These are phyloP conservation scores for Phascolomyces articulosus DNA, from an alignment of 371 early-diverging fungal genomes.

Conservation along the genomic window DNA sequence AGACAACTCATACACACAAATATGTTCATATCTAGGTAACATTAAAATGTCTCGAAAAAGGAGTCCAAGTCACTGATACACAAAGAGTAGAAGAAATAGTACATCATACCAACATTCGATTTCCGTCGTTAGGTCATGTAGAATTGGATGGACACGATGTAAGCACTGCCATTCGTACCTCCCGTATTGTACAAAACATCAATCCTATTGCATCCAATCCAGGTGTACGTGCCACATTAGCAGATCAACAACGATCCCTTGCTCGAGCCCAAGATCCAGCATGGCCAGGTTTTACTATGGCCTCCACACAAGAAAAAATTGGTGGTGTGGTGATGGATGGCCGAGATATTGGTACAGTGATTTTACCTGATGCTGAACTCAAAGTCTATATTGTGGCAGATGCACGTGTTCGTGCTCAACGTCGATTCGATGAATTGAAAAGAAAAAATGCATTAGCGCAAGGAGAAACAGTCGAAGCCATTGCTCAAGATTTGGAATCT, in stretches of 20 bases:
- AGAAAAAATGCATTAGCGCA: conserved; percentile 17
- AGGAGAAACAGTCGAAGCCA: conserved; percentile 51
- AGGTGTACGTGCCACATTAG: conserved; percentile 64
- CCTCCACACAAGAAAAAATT: conserved; percentile 18
- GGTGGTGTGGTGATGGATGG: conserved; percentile 93
- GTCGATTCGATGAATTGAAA: conserved; percentile 72
- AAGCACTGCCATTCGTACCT: conserved; percentile 66
- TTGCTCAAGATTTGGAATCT: conserved; percentile 62
- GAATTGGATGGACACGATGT: conserved; percentile 73
- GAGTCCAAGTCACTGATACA: conserved; percentile 38
- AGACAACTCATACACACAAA: background rate
- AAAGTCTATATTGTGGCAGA: conserved; percentile 89
- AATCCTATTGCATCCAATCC: conserved; percentile 72
- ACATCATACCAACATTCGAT: conserved; percentile 22
- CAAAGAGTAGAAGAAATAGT: conserved; percentile 32
- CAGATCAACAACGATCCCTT: conserved; percentile 62
- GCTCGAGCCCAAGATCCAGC: conserved; percentile 25
- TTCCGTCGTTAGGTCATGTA: conserved; percentile 42
- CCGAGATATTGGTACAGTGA: conserved; percentile 90
- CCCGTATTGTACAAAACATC: conserved; percentile 67
- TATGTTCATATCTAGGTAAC: conserved; percentile 49
- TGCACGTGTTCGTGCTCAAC: conserved; percentile 73
- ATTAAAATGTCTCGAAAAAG: conserved; percentile 49
- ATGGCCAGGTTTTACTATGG: conserved; percentile 29
- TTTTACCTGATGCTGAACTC: conserved; percentile 89